Evolutionary conservation across 345 rosid species (phyloP).

Genomic region (Ailanthus altissimus): DNA sequence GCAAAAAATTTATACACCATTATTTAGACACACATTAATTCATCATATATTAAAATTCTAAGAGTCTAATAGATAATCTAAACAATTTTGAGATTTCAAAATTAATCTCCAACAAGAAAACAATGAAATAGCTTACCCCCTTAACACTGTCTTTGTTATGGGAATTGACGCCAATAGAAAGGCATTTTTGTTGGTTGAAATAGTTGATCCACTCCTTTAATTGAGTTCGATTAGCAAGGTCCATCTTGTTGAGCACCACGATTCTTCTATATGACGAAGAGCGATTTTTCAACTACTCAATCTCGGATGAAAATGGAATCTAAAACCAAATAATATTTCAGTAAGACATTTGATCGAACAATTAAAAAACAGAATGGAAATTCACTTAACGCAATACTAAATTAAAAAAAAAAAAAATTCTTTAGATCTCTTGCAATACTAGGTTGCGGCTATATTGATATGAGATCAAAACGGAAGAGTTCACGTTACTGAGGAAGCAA

Average conservation of each 20-base stretch:
- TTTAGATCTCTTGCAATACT: neutral
- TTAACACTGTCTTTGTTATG: slow-evolving; percentile 75
- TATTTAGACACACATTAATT: no score
- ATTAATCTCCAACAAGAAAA: no score
- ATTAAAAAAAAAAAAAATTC: no score
- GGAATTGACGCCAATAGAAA: slow-evolving; percentile 64
- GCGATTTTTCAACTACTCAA: slow-evolving; percentile 42
- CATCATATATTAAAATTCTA: no score
- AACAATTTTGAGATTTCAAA: no score
- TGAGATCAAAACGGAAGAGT: neutral
- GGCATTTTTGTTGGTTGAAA: slow-evolving; percentile 44
- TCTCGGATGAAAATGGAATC: slow-evolving; percentile 71
- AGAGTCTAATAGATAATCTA: no score
- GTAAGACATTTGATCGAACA: slow-evolving; percentile 50
- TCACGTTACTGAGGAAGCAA: slow-evolving; percentile 47
- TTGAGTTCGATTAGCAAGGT: slow-evolving; percentile 59
- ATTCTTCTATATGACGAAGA: slow-evolving; percentile 38
- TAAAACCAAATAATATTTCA: neutral
- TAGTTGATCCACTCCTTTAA: slow-evolving; percentile 58
- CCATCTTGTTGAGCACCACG: slow-evolving; percentile 74
- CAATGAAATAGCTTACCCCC: slow-evolving; percentile 39
- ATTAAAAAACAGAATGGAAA: neutral
- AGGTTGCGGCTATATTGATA: no score
- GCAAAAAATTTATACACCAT: no score
- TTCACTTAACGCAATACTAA: no score